Percentiles rank a stretch among this genome's conserved stretches.
Conservation (phyloP, 352 stramenopile genomes). For the Pythium plurisporium region DNA sequence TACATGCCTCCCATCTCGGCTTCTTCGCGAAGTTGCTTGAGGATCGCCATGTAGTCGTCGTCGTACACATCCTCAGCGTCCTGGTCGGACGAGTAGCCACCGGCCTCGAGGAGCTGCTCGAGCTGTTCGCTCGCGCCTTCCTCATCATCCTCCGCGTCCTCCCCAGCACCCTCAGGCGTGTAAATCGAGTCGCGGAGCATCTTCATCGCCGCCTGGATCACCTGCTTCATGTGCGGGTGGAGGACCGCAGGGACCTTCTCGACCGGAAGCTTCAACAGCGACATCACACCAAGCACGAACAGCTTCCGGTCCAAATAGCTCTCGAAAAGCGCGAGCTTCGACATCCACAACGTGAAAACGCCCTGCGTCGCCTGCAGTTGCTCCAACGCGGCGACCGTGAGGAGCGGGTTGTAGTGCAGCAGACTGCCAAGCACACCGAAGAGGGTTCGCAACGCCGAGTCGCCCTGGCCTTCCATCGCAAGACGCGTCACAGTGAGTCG, state of each 20-base stretch:
- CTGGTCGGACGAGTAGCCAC: slow-evolving; percentile 86
- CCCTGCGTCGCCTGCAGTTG: slow-evolving; percentile 83
- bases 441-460: slow-evolving; percentile 72
- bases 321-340: slow-evolving; percentile 79
- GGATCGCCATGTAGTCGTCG: slow-evolving; percentile 92
- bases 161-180: slow-evolving; percentile 48
- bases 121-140: slow-evolving; percentile 58
- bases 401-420: slow-evolving; percentile 92
- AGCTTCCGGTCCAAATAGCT: slow-evolving; percentile 89
- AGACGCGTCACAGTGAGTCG: slow-evolving; percentile 62
- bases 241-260: slow-evolving; percentile 78
- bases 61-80: slow-evolving; percentile 93
- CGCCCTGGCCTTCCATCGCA: slow-evolving; percentile 42
- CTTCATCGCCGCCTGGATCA: slow-evolving; percentile 86
- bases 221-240: slow-evolving; percentile 82
- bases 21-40: slow-evolving; percentile 90
- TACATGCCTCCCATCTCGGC: slow-evolving; percentile 68
- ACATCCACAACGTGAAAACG: slow-evolving; percentile 91
- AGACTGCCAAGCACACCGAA: slow-evolving; percentile 90
- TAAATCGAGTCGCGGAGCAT: slow-evolving; percentile 75
- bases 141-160: slow-evolving; percentile 50
- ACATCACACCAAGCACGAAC: slow-evolving; percentile 90
- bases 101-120: slow-evolving; percentile 86
- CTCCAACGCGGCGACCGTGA: slow-evolving; percentile 88
- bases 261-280: slow-evolving; percentile 85